A percentile compares a stretch with the other conserved stretches of the same genome.
Evolutionary conservation across 768 basidiomycete genomes (phyloP).

Genomic region (Agaricus subrufescens): DNA sequence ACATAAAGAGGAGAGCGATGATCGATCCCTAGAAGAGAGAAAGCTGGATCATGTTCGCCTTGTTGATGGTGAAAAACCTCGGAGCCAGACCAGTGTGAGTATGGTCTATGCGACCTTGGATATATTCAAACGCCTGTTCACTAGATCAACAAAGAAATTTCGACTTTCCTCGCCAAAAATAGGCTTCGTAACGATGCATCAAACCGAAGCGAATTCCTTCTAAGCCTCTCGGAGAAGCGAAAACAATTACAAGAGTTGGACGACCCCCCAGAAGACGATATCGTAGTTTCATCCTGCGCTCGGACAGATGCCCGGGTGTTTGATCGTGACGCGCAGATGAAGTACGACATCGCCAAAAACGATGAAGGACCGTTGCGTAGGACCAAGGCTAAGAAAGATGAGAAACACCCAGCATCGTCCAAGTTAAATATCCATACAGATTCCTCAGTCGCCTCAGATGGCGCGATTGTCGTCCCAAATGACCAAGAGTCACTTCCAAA

Average conservation of each 20-base stretch:
- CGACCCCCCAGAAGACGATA: slow-evolving; percentile 6
- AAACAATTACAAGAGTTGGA: slow-evolving; percentile 32
- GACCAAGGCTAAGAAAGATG: slow-evolving; percentile 41
- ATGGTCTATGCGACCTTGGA: slow-evolving; percentile 11
- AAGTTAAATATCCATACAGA: slow-evolving; percentile 1
- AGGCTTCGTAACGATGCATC: slow-evolving; percentile 71
- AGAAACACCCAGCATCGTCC: slow-evolving; percentile 15
- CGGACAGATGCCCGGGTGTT: slow-evolving; percentile 67
- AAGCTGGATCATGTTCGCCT: slow-evolving; percentile 60
- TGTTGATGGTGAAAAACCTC: slow-evolving; percentile 39
- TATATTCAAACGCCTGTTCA: background rate
- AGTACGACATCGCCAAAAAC: slow-evolving; percentile 85
- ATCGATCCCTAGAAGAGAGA: slow-evolving; percentile 50
- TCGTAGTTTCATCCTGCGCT: slow-evolving; percentile 51
- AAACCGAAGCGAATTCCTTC: slow-evolving; percentile 71
- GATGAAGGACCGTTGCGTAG: slow-evolving; percentile 64
- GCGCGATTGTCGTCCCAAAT: slow-evolving; percentile 1
- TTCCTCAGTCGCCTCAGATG: background rate
- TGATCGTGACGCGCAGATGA: slow-evolving; percentile 76
- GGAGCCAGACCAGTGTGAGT: slow-evolving; percentile 58
- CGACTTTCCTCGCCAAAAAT: slow-evolving; percentile 64
- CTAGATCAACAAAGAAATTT: slow-evolving; percentile 69
- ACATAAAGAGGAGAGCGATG: slow-evolving; percentile 7
- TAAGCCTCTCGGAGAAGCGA: slow-evolving; percentile 52
- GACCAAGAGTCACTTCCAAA: slow-evolving; percentile 13